Base-by-base conservation (phyloP, 345 rosid genomes). In the Citrus reticulata region DNA sequence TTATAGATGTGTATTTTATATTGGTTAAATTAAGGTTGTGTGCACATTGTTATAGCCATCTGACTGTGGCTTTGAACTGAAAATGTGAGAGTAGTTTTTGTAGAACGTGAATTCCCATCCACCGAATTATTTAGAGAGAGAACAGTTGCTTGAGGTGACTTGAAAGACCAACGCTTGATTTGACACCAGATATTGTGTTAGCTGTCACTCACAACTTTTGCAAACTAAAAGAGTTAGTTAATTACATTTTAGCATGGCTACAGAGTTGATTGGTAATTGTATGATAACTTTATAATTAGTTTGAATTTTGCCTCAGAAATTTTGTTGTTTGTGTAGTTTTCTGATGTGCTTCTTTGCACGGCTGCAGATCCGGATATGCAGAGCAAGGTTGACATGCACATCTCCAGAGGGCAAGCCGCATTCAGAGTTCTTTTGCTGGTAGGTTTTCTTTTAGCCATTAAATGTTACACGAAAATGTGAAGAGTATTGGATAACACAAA, bases 281-380 rank as follows among this genome's bases (percentile, higher is more conserved):
- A 11, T 1, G 65, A 61, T 25, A 27, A 59, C 13, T 5, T 61
- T 9, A 2, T 61, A 9, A 25, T 10, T 61, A n/a, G 32, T 59
- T 59, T 59, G 63, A 20, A n/a, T 55, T 64, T 11, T 61, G 11
- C 13, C 49, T 24, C n/a, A 0, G 8, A 66, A 35, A 34, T 78
- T 77, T 9, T 76, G 8, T 66, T 54, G 25, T 79, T 68, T 61
- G 25, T 40, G 35, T 61, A 64, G 59, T 57, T 63, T 70, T 82
- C 65, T 83, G 68, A 70, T 59, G 30, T 40, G 68, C 74, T 69
- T 11, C 51, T 46, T 46, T 46, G 17, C 51, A 46, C 22, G 81
- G 30, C 76, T 84, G 75, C 87, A 93, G 97, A 92, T 74, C 84
- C 86, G 70, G 92, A 91, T 22, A 95, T 95, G 98, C 97, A 93